A percentile compares a stretch with the other conserved stretches of the same genome.
Conservation (phyloP, 352 stramenopile genomes). For the Phytopythium sindhum region DNA sequence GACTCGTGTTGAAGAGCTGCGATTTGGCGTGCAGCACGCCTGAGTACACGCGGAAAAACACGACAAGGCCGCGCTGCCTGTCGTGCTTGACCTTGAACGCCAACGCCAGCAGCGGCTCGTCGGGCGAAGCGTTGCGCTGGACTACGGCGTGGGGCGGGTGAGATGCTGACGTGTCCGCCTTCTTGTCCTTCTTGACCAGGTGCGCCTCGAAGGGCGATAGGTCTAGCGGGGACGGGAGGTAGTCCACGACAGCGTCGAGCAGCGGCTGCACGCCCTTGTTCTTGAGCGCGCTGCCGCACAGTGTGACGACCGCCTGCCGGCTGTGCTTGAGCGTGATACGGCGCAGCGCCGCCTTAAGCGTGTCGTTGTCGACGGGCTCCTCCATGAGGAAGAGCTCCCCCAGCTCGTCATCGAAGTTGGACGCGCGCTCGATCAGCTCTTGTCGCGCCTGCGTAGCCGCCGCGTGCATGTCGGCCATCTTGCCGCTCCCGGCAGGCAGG, state of each 20-base stretch:
- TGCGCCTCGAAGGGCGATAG: conserved; percentile 63
- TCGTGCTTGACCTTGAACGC: conserved; percentile 84
- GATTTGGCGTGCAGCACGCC: conserved; percentile 83
- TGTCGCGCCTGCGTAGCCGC: conserved; percentile 38
- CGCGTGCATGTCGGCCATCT: conserved; percentile 53
- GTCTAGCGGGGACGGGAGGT: conserved; percentile 95
- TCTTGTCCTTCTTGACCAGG: conserved; percentile 33
- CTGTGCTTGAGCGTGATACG: conserved; percentile 53
- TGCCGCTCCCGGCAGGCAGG: conserved; percentile 28
- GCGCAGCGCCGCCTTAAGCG: conserved; percentile 50
- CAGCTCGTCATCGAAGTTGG: conserved; percentile 71
- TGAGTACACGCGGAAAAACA: conserved; percentile 94
- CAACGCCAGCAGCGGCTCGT: conserved; percentile 53
- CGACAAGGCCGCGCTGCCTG: conserved; percentile 65
- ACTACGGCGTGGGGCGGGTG: conserved; percentile 18
- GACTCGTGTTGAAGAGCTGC: conserved; percentile 73
- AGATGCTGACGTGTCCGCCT: conserved; percentile 11
- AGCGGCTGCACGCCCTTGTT: conserved; percentile 95
- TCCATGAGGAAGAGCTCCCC: conserved; percentile 76
- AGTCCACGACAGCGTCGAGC: conserved; percentile 97
- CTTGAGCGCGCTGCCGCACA: conserved; percentile 69
- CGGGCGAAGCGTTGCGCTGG: conserved; percentile 28
- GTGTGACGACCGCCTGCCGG: conserved; percentile 47
- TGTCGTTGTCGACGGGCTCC: conserved; percentile 46
- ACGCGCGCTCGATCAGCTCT: conserved; percentile 56